Conservation (phyloP, 352 stramenopile genomes). For the Aphanomyces euteiches region DNA sequence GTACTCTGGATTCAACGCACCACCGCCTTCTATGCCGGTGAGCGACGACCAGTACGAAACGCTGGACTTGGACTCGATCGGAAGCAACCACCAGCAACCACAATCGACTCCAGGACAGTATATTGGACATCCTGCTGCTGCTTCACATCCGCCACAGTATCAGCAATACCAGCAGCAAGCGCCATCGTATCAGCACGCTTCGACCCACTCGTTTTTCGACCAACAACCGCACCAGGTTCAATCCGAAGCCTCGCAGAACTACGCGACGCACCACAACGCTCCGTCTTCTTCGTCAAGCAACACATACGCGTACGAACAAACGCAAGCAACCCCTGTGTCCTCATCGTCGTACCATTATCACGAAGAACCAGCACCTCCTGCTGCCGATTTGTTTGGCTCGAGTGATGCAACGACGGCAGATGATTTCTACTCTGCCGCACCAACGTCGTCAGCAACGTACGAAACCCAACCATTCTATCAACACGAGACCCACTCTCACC, state of each 20-base stretch:
- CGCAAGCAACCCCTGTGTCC: no score
- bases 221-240: background rate
- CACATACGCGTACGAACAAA: no score
- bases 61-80: conserved; percentile 10
- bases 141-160: no score
- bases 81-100: background rate
- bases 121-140: no score
- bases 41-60: conserved; percentile 18
- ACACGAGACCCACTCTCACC: background rate
- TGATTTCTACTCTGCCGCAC: background rate
- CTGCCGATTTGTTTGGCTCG: conserved; percentile 3
- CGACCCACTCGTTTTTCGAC: background rate
- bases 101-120: background rate
- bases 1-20: background rate
- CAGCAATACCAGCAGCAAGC: no score
- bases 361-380: background rate
- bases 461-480: background rate
- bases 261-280: background rate
- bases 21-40: background rate
- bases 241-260: background rate
- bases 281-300: background rate
- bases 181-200: background rate
- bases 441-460: background rate
- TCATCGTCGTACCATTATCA: no score
- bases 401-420: background rate